Conservation (phyloP, 2,329 filamentous ascomycete genomes). For the Fusarium keratoplasticum region DNA sequence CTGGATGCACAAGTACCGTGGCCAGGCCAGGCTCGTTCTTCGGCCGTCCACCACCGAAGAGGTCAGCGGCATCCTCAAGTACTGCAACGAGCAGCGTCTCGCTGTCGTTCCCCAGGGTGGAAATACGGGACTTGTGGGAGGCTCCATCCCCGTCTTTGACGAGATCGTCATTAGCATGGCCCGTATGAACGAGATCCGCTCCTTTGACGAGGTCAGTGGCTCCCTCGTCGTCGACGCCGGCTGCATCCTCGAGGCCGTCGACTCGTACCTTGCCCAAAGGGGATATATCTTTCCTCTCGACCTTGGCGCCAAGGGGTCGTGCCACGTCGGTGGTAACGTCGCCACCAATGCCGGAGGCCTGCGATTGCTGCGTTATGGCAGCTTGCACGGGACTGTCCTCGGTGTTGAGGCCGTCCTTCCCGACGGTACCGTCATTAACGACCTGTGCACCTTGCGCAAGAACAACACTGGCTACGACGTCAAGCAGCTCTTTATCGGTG, state of each 20-base stretch:
- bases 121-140: conserved; percentile 95
- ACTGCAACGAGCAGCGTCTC: conserved; percentile 93
- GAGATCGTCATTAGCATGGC: conserved; percentile 94
- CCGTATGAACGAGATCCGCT: conserved; percentile 90
- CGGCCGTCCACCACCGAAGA: conserved; percentile 88
- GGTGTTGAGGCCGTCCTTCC: conserved; percentile 94
- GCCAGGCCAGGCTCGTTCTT: conserved; percentile 87
- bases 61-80: conserved; percentile 89
- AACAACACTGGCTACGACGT: conserved; percentile 99
- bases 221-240: conserved; percentile 92
- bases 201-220: conserved; percentile 93
- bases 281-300: conserved; percentile 95
- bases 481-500: conserved; percentile 96
- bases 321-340: conserved; percentile 95
- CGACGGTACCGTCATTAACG: conserved; percentile 91
- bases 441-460: conserved; percentile 89
- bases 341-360: conserved; percentile 95
- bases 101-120: conserved; percentile 97
- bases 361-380: conserved; percentile 90
- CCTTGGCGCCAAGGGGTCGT: conserved; percentile 97
- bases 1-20: conserved; percentile 99
- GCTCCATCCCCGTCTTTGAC: conserved; percentile 96
- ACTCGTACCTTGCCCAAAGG: conserved; percentile 84
- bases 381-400: conserved; percentile 90
- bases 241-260: conserved; percentile 88